Percentiles rank a stretch among this genome's conserved stretches.
Conservation (phyloP, 441 rosid genomes). For the Populus hybrid region DNA sequence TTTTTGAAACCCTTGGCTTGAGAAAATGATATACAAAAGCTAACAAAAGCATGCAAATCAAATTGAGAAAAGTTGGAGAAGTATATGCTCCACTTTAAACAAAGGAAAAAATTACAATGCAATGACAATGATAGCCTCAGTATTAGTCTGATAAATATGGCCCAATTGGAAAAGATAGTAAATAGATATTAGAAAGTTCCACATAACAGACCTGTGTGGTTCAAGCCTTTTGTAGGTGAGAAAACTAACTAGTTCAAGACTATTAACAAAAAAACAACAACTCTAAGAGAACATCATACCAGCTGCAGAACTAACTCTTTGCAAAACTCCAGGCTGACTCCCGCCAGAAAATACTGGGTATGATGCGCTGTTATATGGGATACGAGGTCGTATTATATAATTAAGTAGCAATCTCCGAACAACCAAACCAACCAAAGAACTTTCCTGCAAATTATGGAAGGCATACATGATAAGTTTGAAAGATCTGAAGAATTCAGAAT, state of each 20-base stretch:
- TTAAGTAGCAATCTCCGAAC: conserved; percentile 70
- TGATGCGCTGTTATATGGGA: conserved; percentile 41
- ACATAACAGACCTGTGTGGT: not conserved
- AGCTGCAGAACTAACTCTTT: conserved; percentile 95
- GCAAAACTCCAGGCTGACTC: conserved; percentile 75
- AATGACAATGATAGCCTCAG: not conserved
- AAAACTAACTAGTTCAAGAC: conserved; percentile 4
- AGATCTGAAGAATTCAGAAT: not conserved
- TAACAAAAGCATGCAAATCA: not conserved
- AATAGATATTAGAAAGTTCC: not conserved
- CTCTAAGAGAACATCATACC: conserved; percentile 46
- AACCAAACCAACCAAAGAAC: conserved; percentile 59
- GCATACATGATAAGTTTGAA: conserved; percentile 7
- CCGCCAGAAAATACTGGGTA: conserved; percentile 58
- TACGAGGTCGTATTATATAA: conserved; percentile 60
- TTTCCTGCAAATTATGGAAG: conserved; percentile 56
- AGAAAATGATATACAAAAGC: not conserved
- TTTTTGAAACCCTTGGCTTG: not conserved
- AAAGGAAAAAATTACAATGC: not conserved
- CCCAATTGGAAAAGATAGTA: not conserved
- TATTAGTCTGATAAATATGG: not conserved
- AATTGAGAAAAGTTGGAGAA: not conserved
- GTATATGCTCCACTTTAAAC: not conserved
- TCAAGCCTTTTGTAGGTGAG: not conserved
- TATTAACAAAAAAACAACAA: conserved; percentile 5